phyloP scores from a whole-genome alignment of 805 yeast genomes.

The Wickerhamiella sergipiensis region DNA sequence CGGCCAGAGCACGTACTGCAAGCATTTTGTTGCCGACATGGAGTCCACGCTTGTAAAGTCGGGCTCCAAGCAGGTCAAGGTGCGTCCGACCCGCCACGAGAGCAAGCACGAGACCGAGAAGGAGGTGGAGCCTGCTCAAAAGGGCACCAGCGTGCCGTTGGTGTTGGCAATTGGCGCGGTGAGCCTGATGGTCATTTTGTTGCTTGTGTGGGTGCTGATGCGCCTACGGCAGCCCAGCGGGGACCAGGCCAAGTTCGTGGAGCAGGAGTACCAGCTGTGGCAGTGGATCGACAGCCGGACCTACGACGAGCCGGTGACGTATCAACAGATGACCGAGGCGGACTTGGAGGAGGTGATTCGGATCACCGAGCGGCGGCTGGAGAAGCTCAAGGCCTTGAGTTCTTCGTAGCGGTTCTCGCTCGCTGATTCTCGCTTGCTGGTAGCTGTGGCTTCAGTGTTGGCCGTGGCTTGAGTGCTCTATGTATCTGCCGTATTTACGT shows the following conservation, averaged over 20 bases:
- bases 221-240: slow-evolving; percentile 15
- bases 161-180: background rate
- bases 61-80: background rate
- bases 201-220: slow-evolving; percentile 9
- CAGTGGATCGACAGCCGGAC: slow-evolving; percentile 49
- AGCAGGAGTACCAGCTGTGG: slow-evolving; percentile 54
- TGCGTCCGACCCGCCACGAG: slow-evolving; percentile 4
- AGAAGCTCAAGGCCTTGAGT: slow-evolving; percentile 8
- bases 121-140: background rate
- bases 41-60: slow-evolving; percentile 14
- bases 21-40: slow-evolving; percentile 33
- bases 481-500: no score
- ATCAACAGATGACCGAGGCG: slow-evolving; percentile 10
- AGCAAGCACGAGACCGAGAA: background rate
- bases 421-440: no score
- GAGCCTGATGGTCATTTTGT: background rate
- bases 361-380: slow-evolving; percentile 14
- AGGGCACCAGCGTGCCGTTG: background rate
- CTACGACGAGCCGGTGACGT: slow-evolving; percentile 10
- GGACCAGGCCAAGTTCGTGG: slow-evolving; percentile 18
- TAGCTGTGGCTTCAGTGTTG: no score
- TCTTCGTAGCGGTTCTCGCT: slow-evolving; percentile 4
- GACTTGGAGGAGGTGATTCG: slow-evolving; percentile 16
- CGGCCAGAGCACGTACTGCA: slow-evolving; percentile 62
- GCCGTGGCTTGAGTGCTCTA: no score